Conservation (phyloP, 73 alveolate genomes). For the Breviolum minutum region DNA sequence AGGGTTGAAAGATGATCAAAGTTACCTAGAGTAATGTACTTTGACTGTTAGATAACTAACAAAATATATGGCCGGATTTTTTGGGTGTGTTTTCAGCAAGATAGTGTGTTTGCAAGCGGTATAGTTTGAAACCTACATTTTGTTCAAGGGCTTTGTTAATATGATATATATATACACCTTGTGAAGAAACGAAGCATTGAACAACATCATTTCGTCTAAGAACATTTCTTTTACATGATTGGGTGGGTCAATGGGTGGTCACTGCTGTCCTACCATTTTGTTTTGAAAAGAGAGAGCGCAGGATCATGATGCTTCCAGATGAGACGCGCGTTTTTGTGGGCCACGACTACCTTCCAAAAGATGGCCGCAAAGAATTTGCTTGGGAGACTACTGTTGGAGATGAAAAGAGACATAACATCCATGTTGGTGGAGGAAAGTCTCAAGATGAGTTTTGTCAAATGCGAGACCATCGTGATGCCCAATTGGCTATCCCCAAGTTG, state of each 20-base stretch:
- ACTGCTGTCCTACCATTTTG: background rate
- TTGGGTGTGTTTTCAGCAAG: no score
- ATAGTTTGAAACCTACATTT: no score
- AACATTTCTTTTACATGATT: background rate
- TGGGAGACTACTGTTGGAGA: constrained; percentile 95
- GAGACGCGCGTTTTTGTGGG: constrained; percentile 95
- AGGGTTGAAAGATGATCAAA: no score
- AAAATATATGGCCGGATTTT: no score
- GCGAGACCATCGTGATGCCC: constrained; percentile 93
- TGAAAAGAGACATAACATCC: constrained; percentile 80
- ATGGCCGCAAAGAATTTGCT: constrained; percentile 66
- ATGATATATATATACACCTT: no score
- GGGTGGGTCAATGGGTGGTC: no score
- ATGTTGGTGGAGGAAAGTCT: constrained; percentile 69
- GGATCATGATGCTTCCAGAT: constrained; percentile 93
- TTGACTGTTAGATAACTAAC: no score
- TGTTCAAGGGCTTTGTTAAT: no score
- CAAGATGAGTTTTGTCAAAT: constrained; percentile 18
- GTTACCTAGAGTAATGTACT: no score
- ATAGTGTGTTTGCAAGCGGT: no score
- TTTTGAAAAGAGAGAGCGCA: background rate
- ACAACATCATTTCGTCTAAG: background rate
- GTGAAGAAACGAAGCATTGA: background rate
- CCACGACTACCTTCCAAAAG: constrained; percentile 94
- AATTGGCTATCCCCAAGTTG: constrained; percentile 91